Base-by-base conservation (phyloP, 2,329 filamentous ascomycete species). In the Penicillium expansum region DNA sequence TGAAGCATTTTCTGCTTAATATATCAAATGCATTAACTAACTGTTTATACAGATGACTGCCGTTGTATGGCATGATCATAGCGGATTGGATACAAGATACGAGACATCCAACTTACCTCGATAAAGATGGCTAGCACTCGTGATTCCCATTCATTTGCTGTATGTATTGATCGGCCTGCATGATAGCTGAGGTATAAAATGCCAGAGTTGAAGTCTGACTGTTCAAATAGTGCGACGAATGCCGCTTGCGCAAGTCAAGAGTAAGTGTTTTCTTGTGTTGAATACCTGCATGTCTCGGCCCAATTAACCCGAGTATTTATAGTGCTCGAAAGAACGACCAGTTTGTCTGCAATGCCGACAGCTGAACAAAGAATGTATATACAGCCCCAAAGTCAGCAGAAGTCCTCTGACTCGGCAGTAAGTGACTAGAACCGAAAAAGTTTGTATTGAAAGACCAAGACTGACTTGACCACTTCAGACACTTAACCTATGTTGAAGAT, bases 251-350 rank as follows among this genome's bases (percentile, higher is more conserved):
- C 58, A 75, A 75, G 59, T 75, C 73, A 48, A 75, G 69, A 67
- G 73, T 75, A 61, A 62, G 65, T 52, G 7, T 18, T 11, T 30
- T 51, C 48, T 39, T 18, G 14, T 20, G 29, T 41, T 50, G 38
- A 48, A 27, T 16, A 24, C 10, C 16, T 33, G 13, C 18, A 32
- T 9, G 30, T 20, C 16, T 43, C 29, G 42, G 11, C 20, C 32
- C 22, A 5, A 39, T 16, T 49, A 30, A 48, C 62, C 56, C 38
- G 60, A 50, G 22, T 20, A 22, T 48, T 24, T 27, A 13, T 37
- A 77, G 75, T 77, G 75, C 58, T 76, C 75, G 14, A 77, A 77
- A 65, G 74, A 75, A 60, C 71, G 69, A 50, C 75, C 75, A 33
- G 62, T 64, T 47, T 77, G 75, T 57, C 58, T 69, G 33, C 70